Percentiles rank a stretch among this genome's conserved stretches.
These are phyloP conservation scores for Apiospora pterosperma DNA, from an alignment of 2,329 filamentous ascomycete species.

Conservation along the genomic window DNA sequence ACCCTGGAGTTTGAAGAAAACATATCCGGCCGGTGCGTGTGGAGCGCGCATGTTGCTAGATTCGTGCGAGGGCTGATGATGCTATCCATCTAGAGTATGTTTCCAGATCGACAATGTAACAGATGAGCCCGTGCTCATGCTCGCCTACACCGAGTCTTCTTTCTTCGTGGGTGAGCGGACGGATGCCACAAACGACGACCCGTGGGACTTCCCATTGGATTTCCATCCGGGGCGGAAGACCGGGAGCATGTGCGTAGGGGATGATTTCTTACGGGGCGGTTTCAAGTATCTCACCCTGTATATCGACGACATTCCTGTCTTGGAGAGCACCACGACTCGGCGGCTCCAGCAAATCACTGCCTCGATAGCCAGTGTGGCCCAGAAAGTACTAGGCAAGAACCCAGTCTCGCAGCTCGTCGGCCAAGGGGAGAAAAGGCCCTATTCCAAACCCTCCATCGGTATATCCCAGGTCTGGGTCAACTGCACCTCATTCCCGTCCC, in stretches of 20 bases:
- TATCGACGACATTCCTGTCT: constrained; percentile 19
- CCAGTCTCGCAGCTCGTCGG: background rate
- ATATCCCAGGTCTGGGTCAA: constrained; percentile 34
- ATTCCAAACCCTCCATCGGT: constrained; percentile 24
- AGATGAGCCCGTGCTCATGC: constrained; percentile 26
- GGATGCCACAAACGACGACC: constrained; percentile 31
- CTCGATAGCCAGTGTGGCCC: constrained; percentile 6
- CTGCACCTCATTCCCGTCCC: constrained; percentile 36
- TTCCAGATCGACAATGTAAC: constrained; percentile 26
- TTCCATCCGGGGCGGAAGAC: constrained; percentile 23
- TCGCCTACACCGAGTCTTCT: constrained; percentile 35
- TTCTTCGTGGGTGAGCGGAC: constrained; percentile 28
- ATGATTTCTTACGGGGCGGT: constrained; percentile 31
- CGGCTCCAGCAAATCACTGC: constrained; percentile 9
- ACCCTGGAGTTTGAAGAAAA: constrained; percentile 39
- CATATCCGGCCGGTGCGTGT: constrained; percentile 32
- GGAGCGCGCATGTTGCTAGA: background rate
- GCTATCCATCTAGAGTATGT: constrained; percentile 24
- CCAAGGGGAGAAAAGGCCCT: constrained; percentile 9
- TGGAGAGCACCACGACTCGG: background rate
- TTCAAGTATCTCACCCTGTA: constrained; percentile 38
- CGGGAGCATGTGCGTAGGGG: constrained; percentile 30
- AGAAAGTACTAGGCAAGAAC: constrained; percentile 13
- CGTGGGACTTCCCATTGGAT: constrained; percentile 28
- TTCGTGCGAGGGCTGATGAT: background rate